A percentile compares a stretch with the other conserved stretches of the same genome.
phyloP scores from a whole-genome alignment of 2,329 filamentous ascomycete species.

The Microcyclosporella mali region DNA sequence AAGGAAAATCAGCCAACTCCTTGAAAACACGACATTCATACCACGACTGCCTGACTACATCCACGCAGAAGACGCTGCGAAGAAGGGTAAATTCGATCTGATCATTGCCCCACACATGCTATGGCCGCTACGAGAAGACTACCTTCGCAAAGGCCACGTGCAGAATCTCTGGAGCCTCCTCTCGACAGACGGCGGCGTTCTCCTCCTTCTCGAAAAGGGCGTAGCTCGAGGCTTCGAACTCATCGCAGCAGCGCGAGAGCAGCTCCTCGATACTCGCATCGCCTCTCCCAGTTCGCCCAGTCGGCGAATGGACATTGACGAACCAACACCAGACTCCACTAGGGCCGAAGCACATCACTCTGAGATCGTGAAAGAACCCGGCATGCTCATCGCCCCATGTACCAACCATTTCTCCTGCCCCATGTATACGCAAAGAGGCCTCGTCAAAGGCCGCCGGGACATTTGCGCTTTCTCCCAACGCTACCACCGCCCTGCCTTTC shows the following conservation, averaged over 20 bases:
- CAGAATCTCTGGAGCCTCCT: conserved; percentile 87
- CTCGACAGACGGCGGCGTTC: conserved; percentile 74
- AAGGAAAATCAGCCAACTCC: conserved; percentile 65
- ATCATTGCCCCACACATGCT: conserved; percentile 84
- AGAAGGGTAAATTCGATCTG: conserved; percentile 65
- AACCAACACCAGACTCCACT: background rate
- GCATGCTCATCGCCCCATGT: conserved; percentile 63
- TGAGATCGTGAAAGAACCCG: conserved; percentile 54
- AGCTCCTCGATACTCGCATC: conserved; percentile 70
- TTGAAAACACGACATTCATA: conserved; percentile 87
- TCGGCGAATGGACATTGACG: conserved; percentile 23
- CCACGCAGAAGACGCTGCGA: conserved; percentile 48
- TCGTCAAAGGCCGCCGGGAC: conserved; percentile 70
- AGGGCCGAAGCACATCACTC: background rate
- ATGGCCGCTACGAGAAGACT: conserved; percentile 68
- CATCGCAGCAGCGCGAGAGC: conserved; percentile 74
- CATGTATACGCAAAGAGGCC: conserved; percentile 69
- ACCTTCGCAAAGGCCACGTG: conserved; percentile 68
- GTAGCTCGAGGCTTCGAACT: conserved; percentile 88
- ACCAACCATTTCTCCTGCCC: conserved; percentile 85
- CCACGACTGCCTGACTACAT: conserved; percentile 85
- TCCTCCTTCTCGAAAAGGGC: conserved; percentile 86
- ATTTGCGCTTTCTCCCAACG: conserved; percentile 88
- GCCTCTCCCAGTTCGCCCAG: conserved; percentile 46
- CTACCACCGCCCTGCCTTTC: conserved; percentile 74